Evolutionary conservation across 176 grass and related monocot genomes (phyloP), one percentile per base, ranked within the genome.

Genomic region (Bonia amplexicaulis): DNA sequence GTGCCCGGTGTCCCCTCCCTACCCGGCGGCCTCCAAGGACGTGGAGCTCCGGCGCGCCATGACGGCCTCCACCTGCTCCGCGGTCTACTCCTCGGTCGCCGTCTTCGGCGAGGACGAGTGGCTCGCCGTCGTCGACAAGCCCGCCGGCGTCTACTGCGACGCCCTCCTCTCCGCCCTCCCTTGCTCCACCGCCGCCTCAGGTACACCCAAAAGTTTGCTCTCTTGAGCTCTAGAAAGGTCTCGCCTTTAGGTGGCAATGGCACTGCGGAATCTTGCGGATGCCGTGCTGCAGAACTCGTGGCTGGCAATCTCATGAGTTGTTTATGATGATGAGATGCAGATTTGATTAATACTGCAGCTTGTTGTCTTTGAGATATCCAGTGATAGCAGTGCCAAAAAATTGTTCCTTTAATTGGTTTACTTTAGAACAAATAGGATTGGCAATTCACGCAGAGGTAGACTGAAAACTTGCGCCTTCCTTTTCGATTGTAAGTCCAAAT

Each of bases 71-170:
- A 77, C 88, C 40, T 86, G 88, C 67, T 95, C 93, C 55, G 73
- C 82, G 3, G 12, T 20, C 39, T 87, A 65, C 78, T 48, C 81
- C 7, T 51, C 86, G 33, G 80, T 85, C 12, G 74, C 69, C 55
- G 63, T 95, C 4, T 59, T 98, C 16, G 94, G 91, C 80, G 96
- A 98, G 86, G 96, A 95, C 73, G 85, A 98, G 53, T 95, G 93
- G 91, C 62, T 98, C 48, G 61, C 66, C n/a, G 88, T 95, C 6
- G 88, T 89, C n/a, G 79, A 95, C 69, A 98, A 98, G 88, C 91
- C 96, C 4, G 69, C 89, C n/a, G 93, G 93, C 8, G 82, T 98
- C 35, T 98, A 98, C 71, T 98, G 90, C 80, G 96, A 98, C 16
- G 58, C 91, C 77, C 53, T 98, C 82, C 93, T 98, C 66, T 84